These are phyloP conservation scores for Schwanniomyces vanrijiae DNA, from an alignment of 805 yeast genomes.

Conservation along the genomic window DNA sequence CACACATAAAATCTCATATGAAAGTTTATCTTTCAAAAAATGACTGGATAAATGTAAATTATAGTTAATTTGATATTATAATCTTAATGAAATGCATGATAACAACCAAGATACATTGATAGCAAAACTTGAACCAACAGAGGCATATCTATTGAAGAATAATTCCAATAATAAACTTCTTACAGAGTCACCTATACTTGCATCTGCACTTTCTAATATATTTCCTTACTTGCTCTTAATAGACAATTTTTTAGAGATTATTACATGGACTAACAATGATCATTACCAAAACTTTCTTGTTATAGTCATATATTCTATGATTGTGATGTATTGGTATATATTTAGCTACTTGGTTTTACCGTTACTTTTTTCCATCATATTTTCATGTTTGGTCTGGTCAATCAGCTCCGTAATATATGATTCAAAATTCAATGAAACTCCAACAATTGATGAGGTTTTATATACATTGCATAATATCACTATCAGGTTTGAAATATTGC, in stretches of 20 bases:
- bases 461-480: slow-evolving; percentile 48
- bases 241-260: slow-evolving; percentile 43
- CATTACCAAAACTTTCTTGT: slow-evolving; percentile 46
- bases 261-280: slow-evolving; percentile 59
- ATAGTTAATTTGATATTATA: slow-evolving; percentile 1
- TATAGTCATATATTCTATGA: slow-evolving; percentile 35
- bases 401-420: slow-evolving; percentile 43
- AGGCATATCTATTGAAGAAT: slow-evolving; percentile 28
- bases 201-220: slow-evolving; percentile 45
- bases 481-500: slow-evolving; percentile 39
- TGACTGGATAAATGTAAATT: background rate
- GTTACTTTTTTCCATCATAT: slow-evolving; percentile 29
- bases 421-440: slow-evolving; percentile 42
- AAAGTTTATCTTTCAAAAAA: background rate
- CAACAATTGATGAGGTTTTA: slow-evolving; percentile 54
- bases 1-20: slow-evolving; percentile 2
- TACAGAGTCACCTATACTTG: slow-evolving; percentile 45
- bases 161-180: slow-evolving; percentile 31
- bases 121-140: slow-evolving; percentile 40
- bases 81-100: background rate
- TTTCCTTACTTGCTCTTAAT: slow-evolving; percentile 48
- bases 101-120: slow-evolving; percentile 6
- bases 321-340: slow-evolving; percentile 45
- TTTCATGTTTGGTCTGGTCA: slow-evolving; percentile 46
- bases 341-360: slow-evolving; percentile 41